Percentiles rank a stretch among this genome's conserved stretches.
Evolutionary conservation across 2,329 filamentous ascomycete genomes (phyloP).

Genomic region (Xylaria sp.): DNA sequence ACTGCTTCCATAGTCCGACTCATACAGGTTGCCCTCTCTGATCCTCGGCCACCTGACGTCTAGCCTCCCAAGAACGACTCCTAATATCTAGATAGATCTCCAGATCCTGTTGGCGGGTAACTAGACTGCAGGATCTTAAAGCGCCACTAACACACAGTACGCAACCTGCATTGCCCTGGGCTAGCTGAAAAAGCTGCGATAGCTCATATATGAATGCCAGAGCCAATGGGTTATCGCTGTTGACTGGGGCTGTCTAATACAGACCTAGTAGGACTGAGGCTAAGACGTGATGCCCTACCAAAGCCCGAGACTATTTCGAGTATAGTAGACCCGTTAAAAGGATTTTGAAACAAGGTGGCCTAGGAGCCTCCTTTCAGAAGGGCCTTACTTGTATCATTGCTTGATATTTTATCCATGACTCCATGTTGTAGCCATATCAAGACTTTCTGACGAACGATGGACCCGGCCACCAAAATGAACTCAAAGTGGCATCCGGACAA

Average conservation of each 20-base stretch:
- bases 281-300: not conserved
- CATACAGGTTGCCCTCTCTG: not conserved
- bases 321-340: not conserved
- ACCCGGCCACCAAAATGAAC: not conserved
- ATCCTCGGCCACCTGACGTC: conserved; percentile 9
- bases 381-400: not conserved
- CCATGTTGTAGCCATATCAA: not conserved
- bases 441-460: not conserved
- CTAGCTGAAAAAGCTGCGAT: not conserved
- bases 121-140: not conserved
- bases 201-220: too few relatives aligned
- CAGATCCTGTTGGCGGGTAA: not conserved
- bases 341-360: not conserved
- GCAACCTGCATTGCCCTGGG: not conserved
- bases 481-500: not conserved
- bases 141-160: not conserved
- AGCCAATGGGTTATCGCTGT: not conserved
- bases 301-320: not conserved
- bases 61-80: not conserved
- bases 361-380: not conserved
- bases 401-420: not conserved
- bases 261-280: not conserved
- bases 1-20: not conserved
- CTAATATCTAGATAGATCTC: not conserved
- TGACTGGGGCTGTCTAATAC: not conserved